Conservation (phyloP, 345 rosid genomes). For the Syzygium jambos region DNA sequence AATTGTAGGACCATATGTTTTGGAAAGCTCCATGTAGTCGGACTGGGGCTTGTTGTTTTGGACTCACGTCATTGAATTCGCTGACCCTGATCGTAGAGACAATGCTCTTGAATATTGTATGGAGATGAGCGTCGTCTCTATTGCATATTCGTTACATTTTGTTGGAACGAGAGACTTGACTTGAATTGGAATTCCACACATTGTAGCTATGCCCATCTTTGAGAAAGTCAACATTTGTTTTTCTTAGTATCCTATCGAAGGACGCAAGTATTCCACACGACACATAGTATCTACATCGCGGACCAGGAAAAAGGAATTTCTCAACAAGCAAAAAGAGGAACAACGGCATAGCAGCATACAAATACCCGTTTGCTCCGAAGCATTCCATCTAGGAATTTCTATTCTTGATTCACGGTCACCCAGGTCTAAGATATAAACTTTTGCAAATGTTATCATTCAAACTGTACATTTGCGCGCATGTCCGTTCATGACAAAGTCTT, state of each 20-base stretch:
- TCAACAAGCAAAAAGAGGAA: background rate
- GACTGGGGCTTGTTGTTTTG: background rate
- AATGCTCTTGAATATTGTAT: background rate
- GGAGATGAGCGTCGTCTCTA: background rate
- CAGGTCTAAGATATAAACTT: background rate
- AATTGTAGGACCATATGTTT: background rate
- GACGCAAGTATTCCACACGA: background rate
- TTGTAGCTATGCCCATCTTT: background rate
- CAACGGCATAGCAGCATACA: background rate
- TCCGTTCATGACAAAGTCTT: background rate
- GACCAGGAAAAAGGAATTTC: background rate
- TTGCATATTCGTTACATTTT: background rate
- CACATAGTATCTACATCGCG: background rate
- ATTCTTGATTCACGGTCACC: background rate
- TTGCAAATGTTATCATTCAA: background rate
- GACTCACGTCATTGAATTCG: background rate
- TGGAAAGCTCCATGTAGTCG: background rate
- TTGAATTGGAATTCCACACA: background rate
- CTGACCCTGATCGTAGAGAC: background rate
- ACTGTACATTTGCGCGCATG: background rate
- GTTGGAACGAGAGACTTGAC: background rate
- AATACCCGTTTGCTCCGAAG: background rate
- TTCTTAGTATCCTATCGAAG: background rate
- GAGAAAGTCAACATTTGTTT: background rate
- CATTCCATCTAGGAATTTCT: background rate